Base-by-base conservation (phyloP, 1,284 basidiomycete species). In the Apiotrichum akiyoshidainum region DNA sequence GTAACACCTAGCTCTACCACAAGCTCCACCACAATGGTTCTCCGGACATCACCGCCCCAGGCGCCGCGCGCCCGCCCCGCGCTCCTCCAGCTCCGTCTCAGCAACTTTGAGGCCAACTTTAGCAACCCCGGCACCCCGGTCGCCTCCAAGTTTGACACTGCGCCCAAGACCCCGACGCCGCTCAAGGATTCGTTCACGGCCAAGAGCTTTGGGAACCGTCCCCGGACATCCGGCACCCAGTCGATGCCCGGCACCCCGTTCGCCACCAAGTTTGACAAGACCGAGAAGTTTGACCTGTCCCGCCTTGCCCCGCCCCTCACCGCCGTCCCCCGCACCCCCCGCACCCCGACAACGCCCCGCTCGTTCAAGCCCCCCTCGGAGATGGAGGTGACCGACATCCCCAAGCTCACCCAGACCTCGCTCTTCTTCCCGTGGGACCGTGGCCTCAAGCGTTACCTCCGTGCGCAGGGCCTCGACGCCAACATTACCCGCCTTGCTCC, bases 361-460 rank as follows among this genome's bases (percentile, higher is more conserved):
- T 12, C 46, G 17, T 26, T 26, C 31, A 11, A 17, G 19, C 48
- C 48, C 2, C 11, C 48, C 12, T 50, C 48, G 8, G 48, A 50
- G 48, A 52, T 52, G 51, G 51, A 52, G n/a, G n/a, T 52, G 31
- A 17, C 40, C 26, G 51, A 42, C 26, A 52, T 52, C 13, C 51
- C 51, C 14, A 16, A 22, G 13, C 17, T 52, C 41, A n/a, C 22
- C 22, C 17, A 14, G 22, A 44, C 14, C 31, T 34, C 51, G 16
- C 41, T 52, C 26, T 52, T 44, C 31, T 41, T 41, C n/a, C 51
- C 51, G n/a, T 52, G 51, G 51, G 41, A 52, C 41, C 51, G 51
- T 31, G 51, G 26, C n/a, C 41, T 52, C 41, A 22, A 26, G 31
- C 22, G 39, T 5, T 52, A 52, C 31, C 51, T 52, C 26, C 39